Evolutionary conservation across 148 eudicot species (phyloP).

Genomic region (Vaccinium corymbosum): DNA sequence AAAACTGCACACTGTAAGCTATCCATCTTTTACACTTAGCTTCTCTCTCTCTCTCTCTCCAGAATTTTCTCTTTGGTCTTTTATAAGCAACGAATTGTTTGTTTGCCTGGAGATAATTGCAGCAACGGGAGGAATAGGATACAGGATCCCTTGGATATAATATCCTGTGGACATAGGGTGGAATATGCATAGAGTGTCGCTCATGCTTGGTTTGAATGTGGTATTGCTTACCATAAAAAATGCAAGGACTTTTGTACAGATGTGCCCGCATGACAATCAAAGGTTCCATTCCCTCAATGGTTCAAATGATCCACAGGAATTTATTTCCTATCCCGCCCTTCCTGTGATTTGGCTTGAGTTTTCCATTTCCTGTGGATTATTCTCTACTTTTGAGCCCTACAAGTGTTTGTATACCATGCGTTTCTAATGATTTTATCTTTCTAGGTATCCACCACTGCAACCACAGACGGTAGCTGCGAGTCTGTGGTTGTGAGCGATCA

Average conservation of each 20-base stretch:
- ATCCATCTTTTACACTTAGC: not conserved
- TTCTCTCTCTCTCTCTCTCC: not conserved
- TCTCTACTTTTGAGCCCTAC: not conserved
- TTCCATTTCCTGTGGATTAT: not conserved
- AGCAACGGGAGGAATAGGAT: not conserved
- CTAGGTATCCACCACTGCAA: slow-evolving; percentile 38
- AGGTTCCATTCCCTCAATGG: not conserved
- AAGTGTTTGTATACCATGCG: not conserved
- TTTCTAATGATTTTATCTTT: not conserved
- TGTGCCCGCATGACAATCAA: not conserved
- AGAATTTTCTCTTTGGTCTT: not conserved
- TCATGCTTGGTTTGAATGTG: not conserved
- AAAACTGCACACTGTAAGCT: slow-evolving; percentile 45
- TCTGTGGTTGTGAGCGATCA: slow-evolving; percentile 58
- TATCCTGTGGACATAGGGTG: not conserved
- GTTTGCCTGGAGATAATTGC: not conserved
- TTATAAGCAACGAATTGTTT: not conserved
- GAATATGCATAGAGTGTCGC: not conserved
- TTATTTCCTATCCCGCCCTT: too few species aligned
- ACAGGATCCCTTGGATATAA: not conserved
- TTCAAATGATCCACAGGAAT: not conserved
- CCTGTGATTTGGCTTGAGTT: too few species aligned
- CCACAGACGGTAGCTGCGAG: slow-evolving; percentile 58
- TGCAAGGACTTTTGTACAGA: not conserved
- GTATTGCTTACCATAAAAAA: not conserved